Base-by-base conservation (phyloP, 495 filamentous ascomycete genomes). In the Aspergillus funiculosus region DNA sequence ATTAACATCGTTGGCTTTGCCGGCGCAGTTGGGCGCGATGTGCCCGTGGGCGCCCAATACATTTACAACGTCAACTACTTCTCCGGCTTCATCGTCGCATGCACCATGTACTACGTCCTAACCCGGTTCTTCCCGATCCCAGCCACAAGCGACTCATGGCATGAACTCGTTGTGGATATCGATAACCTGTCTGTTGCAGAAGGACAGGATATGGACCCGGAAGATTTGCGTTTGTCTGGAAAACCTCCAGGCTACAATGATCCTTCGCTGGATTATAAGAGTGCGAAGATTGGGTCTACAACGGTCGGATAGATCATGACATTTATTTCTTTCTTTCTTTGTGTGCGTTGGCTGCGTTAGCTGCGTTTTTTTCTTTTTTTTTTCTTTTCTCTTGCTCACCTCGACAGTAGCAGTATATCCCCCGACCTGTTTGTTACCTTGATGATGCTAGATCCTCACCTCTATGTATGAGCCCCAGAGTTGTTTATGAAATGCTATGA, bases 1-100 rank as follows among this genome's bases (percentile, higher is more conserved):
- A 82, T 94, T 78, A 96, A 95, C 59, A 85, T 96, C 31, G 87
- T 95, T 17, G 90, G 90, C 0, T 95, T 96, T 50, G 89, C 79
- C 1, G 89, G 88, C 1, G 88, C 85, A 0, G 80, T 95, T 17
- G 87, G 87, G 1, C 64, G 66, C 4, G 71, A 81, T 1, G 89
- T 92, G 0, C 79, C 79, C 14, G 73, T 83, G 17, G 89, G 86
- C 4, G 90, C 90, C 1, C 79, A 79, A 8, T 94, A 94, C 59
- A 81, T 95, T 46, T 96, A 94, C 71, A 85, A 85, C 57, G 54
- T 96, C 47, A 95, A 94, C 59, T 96, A 88, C 68, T 91, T 96
- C 63, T 75, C 76, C 28, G 90, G 90, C 0, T 85, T 94, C 55
- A 70, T 87, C 24, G 77, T 95, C 20, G 80, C 88, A 0, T 59